Conservation (phyloP, 2,329 filamentous ascomycete genomes). For the Arthrinium phaeospermum region DNA sequence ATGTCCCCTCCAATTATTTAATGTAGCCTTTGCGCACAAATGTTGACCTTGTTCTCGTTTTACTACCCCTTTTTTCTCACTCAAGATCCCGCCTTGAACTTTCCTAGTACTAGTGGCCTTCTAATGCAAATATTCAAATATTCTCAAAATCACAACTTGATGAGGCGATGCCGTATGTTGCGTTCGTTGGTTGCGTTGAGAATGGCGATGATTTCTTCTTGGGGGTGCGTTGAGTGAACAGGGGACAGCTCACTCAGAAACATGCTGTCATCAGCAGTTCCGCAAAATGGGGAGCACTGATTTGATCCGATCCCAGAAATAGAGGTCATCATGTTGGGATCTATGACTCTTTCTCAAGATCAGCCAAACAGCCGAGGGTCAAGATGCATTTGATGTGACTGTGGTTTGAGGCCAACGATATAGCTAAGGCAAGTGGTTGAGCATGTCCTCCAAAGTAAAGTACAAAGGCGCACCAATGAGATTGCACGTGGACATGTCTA, state of each 20-base stretch:
- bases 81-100: conserved; percentile 45
- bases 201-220: not conserved
- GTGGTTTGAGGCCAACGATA: not conserved
- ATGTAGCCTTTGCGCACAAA: conserved; percentile 33
- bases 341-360: not conserved
- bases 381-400: not conserved
- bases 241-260: no score
- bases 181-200: not conserved
- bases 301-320: not conserved
- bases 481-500: not conserved
- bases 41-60: conserved; percentile 36
- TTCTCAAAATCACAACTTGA: conserved; percentile 28
- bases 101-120: conserved; percentile 63
- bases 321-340: not conserved
- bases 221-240: not conserved
- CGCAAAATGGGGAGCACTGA: not conserved
- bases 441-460: not conserved
- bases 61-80: conserved; percentile 33
- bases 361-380: not conserved
- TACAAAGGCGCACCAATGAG: not conserved
- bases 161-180: not conserved
- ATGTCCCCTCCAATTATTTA: conserved; percentile 28
- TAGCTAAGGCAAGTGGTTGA: not conserved
- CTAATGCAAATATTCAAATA: conserved; percentile 68
- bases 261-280: not conserved